phyloP scores from a whole-genome alignment of 768 basidiomycete species.

The Mycena rebaudengoi region DNA sequence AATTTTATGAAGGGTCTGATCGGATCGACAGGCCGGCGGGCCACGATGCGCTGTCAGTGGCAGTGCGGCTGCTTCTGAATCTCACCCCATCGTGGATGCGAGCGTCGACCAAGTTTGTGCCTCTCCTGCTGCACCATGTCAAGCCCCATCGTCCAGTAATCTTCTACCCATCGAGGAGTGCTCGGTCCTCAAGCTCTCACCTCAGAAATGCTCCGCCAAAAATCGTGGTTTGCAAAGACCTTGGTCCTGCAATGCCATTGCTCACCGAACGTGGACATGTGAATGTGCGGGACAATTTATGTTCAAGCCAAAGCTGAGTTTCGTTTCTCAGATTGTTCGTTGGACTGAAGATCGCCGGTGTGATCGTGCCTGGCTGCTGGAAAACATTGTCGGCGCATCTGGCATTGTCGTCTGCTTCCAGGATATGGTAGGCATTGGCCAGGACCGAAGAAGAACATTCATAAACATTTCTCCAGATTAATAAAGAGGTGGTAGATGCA shows the following conservation, averaged over 20 bases:
- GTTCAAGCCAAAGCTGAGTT: neutral
- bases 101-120: too few relatives aligned
- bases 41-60: too few relatives aligned
- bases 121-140: too few relatives aligned
- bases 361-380: slow-evolving; percentile 74
- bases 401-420: slow-evolving; percentile 75
- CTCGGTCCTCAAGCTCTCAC: too few relatives aligned
- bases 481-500: slow-evolving; percentile 75
- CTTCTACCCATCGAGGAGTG: too few relatives aligned
- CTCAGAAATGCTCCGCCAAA: too few relatives aligned
- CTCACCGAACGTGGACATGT: slow-evolving; percentile 10
- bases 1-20: too few relatives aligned
- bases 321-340: slow-evolving; percentile 40
- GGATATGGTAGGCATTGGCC: slow-evolving; percentile 63
- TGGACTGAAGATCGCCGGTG: slow-evolving; percentile 64
- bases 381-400: slow-evolving; percentile 69
- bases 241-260: slow-evolving; percentile 20
- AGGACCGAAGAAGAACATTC: neutral
- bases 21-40: too few relatives aligned
- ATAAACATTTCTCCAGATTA: slow-evolving; percentile 55
- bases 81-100: too few relatives aligned
- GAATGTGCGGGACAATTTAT: neutral
- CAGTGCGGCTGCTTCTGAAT: too few relatives aligned
- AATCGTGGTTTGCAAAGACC: slow-evolving; percentile 26
- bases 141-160: too few relatives aligned